Evolutionary conservation across 192 early-diverging fungal species (phyloP).

Genomic region (Rhizoclosmatium globosum): DNA sequence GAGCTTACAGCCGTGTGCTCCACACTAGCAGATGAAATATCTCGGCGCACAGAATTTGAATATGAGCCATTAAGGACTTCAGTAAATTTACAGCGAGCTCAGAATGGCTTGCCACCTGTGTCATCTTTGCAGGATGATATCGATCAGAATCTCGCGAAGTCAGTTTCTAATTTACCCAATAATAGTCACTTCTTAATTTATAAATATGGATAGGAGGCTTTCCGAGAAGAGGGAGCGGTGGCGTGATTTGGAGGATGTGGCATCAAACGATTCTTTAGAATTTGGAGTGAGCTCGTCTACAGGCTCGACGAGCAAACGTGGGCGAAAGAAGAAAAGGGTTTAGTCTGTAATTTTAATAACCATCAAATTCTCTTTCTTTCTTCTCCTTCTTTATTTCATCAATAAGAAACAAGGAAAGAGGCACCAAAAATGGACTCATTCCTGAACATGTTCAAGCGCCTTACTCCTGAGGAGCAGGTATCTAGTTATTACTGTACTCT

Average conservation of each 20-base stretch:
- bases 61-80: too few relatives aligned
- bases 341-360: background rate
- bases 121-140: constrained; percentile 22
- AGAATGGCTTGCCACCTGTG: background rate
- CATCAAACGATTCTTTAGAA: background rate
- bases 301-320: background rate
- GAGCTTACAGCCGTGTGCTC: too few relatives aligned
- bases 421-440: constrained; percentile 9
- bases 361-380: too few relatives aligned
- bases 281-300: background rate
- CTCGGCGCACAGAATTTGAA: too few relatives aligned
- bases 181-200: background rate
- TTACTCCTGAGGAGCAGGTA: constrained; percentile 62
- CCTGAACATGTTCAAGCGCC: constrained; percentile 42
- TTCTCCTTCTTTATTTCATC: too few relatives aligned
- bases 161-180: background rate
- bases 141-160: background rate
- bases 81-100: background rate
- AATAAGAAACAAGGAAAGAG: too few relatives aligned
- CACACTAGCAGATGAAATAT: too few relatives aligned
- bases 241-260: background rate
- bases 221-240: background rate
- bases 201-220: background rate
- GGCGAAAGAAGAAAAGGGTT: background rate
- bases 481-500: background rate